These are phyloP conservation scores for Neofusicoccum sp. DNA, from an alignment of 2,329 filamentous ascomycete genomes.

Conservation along the genomic window DNA sequence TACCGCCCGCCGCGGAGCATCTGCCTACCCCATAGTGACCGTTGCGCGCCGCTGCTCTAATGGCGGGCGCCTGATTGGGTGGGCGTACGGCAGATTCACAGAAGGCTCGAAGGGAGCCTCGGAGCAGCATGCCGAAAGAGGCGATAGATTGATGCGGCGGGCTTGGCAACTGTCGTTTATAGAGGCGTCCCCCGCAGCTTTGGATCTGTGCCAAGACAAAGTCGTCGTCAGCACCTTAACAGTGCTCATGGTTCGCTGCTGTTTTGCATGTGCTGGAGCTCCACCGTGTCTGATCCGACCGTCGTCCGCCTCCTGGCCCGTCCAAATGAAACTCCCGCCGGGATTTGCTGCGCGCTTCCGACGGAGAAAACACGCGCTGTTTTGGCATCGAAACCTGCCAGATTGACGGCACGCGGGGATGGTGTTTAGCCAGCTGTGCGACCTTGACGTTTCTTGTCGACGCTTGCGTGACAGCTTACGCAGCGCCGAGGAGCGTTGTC, in stretches of 20 bases:
- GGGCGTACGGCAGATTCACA: too few relatives aligned
- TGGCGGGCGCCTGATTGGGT: background rate
- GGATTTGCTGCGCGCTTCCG: background rate
- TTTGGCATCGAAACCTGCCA: too few relatives aligned
- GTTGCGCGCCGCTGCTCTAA: background rate
- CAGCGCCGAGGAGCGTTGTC: too few relatives aligned
- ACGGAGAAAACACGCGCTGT: background rate
- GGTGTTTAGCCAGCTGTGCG: background rate
- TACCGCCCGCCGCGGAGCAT: background rate
- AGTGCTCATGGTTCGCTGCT: conserved; percentile 5
- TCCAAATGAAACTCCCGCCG: background rate
- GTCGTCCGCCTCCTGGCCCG: background rate
- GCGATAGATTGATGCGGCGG: background rate
- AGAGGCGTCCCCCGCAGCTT: background rate
- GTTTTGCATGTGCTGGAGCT: conserved; percentile 1
- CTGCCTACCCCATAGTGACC: background rate
- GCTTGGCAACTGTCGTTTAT: conserved; percentile 7
- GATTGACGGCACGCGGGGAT: too few relatives aligned
- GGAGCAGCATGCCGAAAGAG: background rate
- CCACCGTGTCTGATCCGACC: background rate
- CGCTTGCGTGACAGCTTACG: background rate
- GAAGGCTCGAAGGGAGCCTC: background rate
- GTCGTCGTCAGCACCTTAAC: conserved; percentile 19
- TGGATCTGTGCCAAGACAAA: conserved; percentile 13
- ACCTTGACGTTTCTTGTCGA: too few relatives aligned